Conservation (phyloP, 2,329 filamentous ascomycete species). For the Truncatella angustata region DNA sequence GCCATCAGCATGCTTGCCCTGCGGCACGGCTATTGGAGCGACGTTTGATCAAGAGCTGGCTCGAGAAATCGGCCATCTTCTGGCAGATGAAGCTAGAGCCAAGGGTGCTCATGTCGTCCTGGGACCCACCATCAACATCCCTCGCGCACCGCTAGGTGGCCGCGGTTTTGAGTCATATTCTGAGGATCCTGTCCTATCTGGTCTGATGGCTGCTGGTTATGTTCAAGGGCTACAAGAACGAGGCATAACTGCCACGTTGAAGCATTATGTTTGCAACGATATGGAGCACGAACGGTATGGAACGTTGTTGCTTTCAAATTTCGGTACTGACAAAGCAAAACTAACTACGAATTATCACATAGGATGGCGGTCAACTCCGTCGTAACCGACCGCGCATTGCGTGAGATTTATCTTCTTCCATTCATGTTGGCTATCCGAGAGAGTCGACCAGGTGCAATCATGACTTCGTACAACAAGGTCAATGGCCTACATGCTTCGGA, state of each 20-base stretch:
- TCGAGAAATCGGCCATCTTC: slow-evolving; percentile 45
- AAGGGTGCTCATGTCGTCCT: slow-evolving; percentile 59
- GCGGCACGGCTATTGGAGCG: slow-evolving; percentile 54
- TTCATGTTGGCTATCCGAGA: slow-evolving; percentile 57
- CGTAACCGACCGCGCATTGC: slow-evolving; percentile 52
- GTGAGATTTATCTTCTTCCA: slow-evolving; percentile 57
- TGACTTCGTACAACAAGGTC: slow-evolving; percentile 59
- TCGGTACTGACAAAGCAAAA: too few relatives aligned
- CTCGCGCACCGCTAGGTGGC: slow-evolving; percentile 57
- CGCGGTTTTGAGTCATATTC: slow-evolving; percentile 58
- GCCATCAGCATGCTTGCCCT: slow-evolving; percentile 59
- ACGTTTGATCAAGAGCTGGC: slow-evolving; percentile 56
- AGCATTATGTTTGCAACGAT: slow-evolving; percentile 62
- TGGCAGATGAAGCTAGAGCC: slow-evolving; percentile 51
- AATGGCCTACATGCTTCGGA: slow-evolving; percentile 53
- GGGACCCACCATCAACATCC: slow-evolving; percentile 64
- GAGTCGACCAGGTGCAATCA: slow-evolving; percentile 50
- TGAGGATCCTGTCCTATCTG: slow-evolving; percentile 57
- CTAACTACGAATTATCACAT: too few relatives aligned
- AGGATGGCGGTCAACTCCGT: slow-evolving; percentile 54
- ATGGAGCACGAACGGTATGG: slow-evolving; percentile 58
- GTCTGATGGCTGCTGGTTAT: slow-evolving; percentile 50
- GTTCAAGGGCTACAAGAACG: slow-evolving; percentile 54
- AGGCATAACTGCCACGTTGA: slow-evolving; percentile 55
- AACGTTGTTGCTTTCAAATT: too few relatives aligned